Evolutionary conservation across 2,329 filamentous ascomycete species (phyloP), one percentile per base, ranked within the genome.

Genomic region (Leptodontidium sp.): DNA sequence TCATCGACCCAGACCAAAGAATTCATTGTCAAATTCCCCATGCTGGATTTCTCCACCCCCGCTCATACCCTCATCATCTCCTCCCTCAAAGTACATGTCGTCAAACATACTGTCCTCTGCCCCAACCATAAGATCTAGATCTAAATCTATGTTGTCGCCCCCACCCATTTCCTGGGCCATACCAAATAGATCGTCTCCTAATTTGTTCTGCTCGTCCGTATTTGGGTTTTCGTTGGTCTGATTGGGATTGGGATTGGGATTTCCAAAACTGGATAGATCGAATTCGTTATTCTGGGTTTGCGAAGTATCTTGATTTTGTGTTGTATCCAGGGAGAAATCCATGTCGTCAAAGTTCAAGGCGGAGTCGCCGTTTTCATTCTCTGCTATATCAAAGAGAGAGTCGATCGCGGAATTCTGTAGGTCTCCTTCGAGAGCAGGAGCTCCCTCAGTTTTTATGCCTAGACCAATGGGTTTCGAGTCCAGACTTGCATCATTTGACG

Each of bases 61-160:
- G 24, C 68, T 67, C 35, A 68, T 65, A 21, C 58, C 65, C 35
- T 68, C 71, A 45, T 75, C 75, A 40, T 71, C 70, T 15, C 67
- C 71, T 12, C 58, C 69, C 1, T 47, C 72, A 59, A 74, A 74
- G 52, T 78, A 76, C 63, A 79, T 72, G 58, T 77, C 74, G 40
- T 79, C 75, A 63, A 78, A 78, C 8, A 69, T 68, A 64, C 72
- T 77, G 21, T 76, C 74, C 14, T 75, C 74, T 17, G 68, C 75
- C 24, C 73, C 75, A 38, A 81, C 81, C 78, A 86, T 81, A 14
- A 86, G 84, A 70, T 88, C 84, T 0, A 87, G 83, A 17, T 87
- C 87, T 62, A 86, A 81, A 15, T 84, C 81, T 80, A 78, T 74
- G n/a, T 66, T 70, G 21, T 75, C 73, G 14, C 64, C 71, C 21